Evolutionary conservation across 345 rosid species (phyloP).

Genomic region (Microcos paniculata): DNA sequence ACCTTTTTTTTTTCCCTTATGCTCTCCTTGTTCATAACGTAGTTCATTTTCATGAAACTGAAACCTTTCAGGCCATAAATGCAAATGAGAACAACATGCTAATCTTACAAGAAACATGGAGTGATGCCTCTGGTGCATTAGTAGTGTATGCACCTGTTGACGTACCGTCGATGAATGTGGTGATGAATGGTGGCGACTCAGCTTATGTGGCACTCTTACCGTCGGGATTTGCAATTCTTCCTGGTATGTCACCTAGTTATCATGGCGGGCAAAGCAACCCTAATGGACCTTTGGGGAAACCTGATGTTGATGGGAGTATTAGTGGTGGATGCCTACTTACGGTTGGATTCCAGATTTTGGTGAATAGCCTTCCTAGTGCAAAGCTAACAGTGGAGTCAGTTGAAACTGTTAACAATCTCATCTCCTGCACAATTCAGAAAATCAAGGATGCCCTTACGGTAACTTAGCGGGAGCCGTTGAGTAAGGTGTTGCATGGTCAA

Average conservation of each 20-base stretch:
- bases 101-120: constrained; percentile 69
- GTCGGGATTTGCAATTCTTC: constrained; percentile 78
- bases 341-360: constrained; percentile 78
- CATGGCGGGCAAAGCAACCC: constrained; percentile 10
- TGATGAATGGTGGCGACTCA: constrained; percentile 73
- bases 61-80: constrained; percentile 47
- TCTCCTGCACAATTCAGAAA: constrained; percentile 79
- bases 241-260: constrained; percentile 37
- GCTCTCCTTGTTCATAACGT: not conserved
- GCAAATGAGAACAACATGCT: constrained; percentile 63
- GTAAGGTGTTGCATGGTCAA: not conserved
- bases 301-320: not conserved
- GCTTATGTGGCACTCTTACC: constrained; percentile 83
- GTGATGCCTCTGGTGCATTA: constrained; percentile 54
- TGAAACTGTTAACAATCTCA: constrained; percentile 71
- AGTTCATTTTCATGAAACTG: not conserved
- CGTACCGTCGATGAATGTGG: constrained; percentile 52
- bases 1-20: not conserved
- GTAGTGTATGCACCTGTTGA: constrained; percentile 76
- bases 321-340: constrained; percentile 75
- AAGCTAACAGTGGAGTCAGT: constrained; percentile 80
- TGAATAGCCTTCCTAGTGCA: constrained; percentile 73
- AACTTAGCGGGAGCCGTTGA: not conserved
- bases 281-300: constrained; percentile 14
- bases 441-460: constrained; percentile 49